phyloP scores from a whole-genome alignment of 169 alveolate genomes.

The Sarcocystis neurona region DNA sequence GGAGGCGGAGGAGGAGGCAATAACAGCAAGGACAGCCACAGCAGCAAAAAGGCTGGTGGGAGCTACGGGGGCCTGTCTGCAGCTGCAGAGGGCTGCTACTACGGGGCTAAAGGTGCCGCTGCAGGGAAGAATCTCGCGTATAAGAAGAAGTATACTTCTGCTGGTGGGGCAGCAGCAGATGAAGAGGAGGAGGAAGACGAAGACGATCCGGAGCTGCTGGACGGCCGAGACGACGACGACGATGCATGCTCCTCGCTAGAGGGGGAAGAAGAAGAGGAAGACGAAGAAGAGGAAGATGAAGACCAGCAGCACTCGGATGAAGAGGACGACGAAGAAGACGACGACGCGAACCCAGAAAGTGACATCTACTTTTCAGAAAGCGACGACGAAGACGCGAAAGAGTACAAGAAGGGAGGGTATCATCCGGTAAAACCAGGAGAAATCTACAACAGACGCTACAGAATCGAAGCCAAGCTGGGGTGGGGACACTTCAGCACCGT shows the following conservation, averaged over 20 bases:
- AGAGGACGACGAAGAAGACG: slow-evolving; percentile 37
- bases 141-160: neutral
- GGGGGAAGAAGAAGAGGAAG: slow-evolving; percentile 26
- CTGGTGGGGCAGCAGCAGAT: slow-evolving; percentile 7
- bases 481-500: slow-evolving; percentile 99
- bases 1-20: slow-evolving; percentile 7
- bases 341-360: slow-evolving; percentile 46
- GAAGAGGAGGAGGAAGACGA: neutral
- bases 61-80: too few species aligned
- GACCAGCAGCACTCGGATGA: neutral
- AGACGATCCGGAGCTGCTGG: slow-evolving; percentile 3
- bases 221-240: slow-evolving; percentile 3
- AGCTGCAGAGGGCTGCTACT: neutral
- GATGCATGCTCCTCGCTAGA: too few species aligned
- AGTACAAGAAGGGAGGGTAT: slow-evolving; percentile 69
- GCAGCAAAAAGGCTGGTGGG: too few species aligned
- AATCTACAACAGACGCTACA: slow-evolving; percentile 90
- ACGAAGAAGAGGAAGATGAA: neutral
- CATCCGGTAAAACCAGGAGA: slow-evolving; percentile 79
- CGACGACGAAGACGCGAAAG: slow-evolving; percentile 69
- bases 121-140: too few species aligned
- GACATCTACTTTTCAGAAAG: slow-evolving; percentile 68
- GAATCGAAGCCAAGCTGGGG: slow-evolving; percentile 96
- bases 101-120: neutral
- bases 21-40: slow-evolving; percentile 24